Evolutionary conservation across 2,329 filamentous ascomycete species (phyloP), one percentile per base, ranked within the genome.

Genomic region (Acephala macrosclerotiorum): DNA sequence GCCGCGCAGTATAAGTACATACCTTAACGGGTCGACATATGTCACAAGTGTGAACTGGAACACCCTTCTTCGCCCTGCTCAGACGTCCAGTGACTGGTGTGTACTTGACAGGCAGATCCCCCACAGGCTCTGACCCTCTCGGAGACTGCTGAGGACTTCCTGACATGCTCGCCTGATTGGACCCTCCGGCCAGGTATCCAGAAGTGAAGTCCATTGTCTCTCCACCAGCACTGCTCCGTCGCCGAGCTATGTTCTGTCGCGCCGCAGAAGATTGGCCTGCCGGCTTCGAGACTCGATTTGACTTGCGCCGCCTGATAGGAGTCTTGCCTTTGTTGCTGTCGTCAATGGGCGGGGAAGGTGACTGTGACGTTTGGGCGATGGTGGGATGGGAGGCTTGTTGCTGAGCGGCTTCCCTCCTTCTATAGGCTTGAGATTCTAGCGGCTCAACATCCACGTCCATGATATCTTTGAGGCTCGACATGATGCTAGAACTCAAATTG

Each of bases 381-480:
- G 66, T 65, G 59, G 67, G 65, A 60, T 40, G 71, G 59, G 70
- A 71, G 66, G 71, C 70, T 67, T 72, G 68, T 70, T 71, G 69
- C 64, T 71, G 67, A 49, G 72, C 71, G 67, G 73, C 72, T 69
- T 73, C 71, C 67, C 66, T 71, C 71, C 71, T 75, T 73, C 70
- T 75, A 74, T 74, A 75, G 61, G 74, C 73, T 68, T 76, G 74
- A 63, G 74, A 76, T 56, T 75, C 70, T 35, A 77, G 71, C 58
- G 75, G 75, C 67, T 77, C 75, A 49, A 76, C 74, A 67, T 77
- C 76, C 38, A 76, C 74, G 68, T 77, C 75, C 74, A 77, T 77
- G 60, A 77, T 77, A 70, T 76, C 74, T 70, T 74, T 74, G 69
- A 77, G 69, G 68, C 72, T 76, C 66, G 75, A 75, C 76, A 77